A percentile compares a stretch with the other conserved stretches of the same genome.
These are phyloP conservation scores for Cicer bijugum DNA, from an alignment of 306 rosid species.

Conservation along the genomic window DNA sequence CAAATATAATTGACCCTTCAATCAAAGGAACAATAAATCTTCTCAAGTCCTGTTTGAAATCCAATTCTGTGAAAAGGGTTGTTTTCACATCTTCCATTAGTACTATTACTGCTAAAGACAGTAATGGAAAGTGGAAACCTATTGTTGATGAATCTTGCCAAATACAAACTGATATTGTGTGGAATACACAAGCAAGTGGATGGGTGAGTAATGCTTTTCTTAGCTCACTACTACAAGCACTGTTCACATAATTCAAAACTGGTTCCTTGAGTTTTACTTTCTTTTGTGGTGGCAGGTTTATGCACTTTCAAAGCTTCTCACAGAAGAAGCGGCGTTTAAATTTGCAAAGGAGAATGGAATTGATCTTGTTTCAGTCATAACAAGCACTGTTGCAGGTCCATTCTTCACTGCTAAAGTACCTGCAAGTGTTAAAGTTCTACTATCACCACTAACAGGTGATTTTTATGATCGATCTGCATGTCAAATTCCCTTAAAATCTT, in stretches of 20 bases:
- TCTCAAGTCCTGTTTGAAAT: slow-evolving; percentile 71
- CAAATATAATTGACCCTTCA: slow-evolving; percentile 59
- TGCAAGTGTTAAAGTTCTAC: slow-evolving; percentile 66
- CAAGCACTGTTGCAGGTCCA: slow-evolving; percentile 81
- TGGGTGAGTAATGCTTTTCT: slow-evolving; percentile 58
- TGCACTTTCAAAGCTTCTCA: slow-evolving; percentile 66
- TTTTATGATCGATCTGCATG: slow-evolving; percentile 6
- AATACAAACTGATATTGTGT: slow-evolving; percentile 54
- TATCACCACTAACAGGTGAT: slow-evolving; percentile 73
- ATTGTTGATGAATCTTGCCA: slow-evolving; percentile 75
- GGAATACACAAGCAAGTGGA: slow-evolving; percentile 70
- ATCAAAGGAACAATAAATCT: slow-evolving; percentile 67
- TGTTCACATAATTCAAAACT: not conserved
- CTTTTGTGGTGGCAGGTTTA: slow-evolving; percentile 57
- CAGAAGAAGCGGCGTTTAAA: slow-evolving; percentile 74
- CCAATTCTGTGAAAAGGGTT: slow-evolving; percentile 73
- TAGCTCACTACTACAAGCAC: not conserved
- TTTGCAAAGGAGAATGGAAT: slow-evolving; percentile 71
- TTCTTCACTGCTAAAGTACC: slow-evolving; percentile 71
- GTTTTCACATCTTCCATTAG: slow-evolving; percentile 85
- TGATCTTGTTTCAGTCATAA: slow-evolving; percentile 68
- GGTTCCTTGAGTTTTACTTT: slow-evolving; percentile 21
- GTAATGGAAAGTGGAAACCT: slow-evolving; percentile 55
- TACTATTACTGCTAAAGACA: slow-evolving; percentile 69
- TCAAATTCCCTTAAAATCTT: not conserved